phyloP scores from a whole-genome alignment of 495 filamentous ascomycete species.

The Aspergillus olivimuriae region DNA sequence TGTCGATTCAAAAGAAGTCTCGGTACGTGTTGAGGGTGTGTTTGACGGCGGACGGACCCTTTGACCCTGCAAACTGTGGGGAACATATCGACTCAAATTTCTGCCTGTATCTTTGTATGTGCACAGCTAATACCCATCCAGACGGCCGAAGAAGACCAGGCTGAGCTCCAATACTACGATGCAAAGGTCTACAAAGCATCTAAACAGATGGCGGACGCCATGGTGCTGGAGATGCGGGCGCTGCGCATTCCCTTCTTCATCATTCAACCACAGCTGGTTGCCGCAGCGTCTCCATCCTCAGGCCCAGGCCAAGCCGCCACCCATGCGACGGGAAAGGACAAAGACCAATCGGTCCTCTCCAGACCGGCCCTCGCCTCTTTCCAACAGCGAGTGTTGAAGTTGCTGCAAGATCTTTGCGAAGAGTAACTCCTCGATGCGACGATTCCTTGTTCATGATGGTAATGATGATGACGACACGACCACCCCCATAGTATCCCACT shows the following conservation, averaged over 20 bases:
- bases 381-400: conserved; percentile 52
- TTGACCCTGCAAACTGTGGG: not conserved
- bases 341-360: conserved; percentile 22
- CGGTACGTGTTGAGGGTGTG: conserved; percentile 21
- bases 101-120: too few relatives aligned
- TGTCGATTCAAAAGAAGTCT: conserved; percentile 24
- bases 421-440: conserved; percentile 23
- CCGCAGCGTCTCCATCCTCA: conserved; percentile 1
- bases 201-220: conserved; percentile 51
- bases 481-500: too few relatives aligned
- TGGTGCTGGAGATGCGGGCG: conserved; percentile 46
- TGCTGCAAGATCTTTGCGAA: conserved; percentile 57
- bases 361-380: conserved; percentile 45
- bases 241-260: conserved; percentile 65
- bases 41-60: not conserved
- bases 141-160: conserved; percentile 40
- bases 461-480: too few relatives aligned
- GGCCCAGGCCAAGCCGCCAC: not conserved
- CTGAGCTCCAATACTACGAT: conserved; percentile 54
- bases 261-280: conserved; percentile 36
- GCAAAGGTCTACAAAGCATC: conserved; percentile 55
- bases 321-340: not conserved
- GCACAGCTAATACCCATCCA: conserved; percentile 14
- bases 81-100: too few relatives aligned
- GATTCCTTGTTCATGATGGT: not conserved